Base-by-base conservation (phyloP, 805 yeast species). In the Teunomyces tritomae region DNA sequence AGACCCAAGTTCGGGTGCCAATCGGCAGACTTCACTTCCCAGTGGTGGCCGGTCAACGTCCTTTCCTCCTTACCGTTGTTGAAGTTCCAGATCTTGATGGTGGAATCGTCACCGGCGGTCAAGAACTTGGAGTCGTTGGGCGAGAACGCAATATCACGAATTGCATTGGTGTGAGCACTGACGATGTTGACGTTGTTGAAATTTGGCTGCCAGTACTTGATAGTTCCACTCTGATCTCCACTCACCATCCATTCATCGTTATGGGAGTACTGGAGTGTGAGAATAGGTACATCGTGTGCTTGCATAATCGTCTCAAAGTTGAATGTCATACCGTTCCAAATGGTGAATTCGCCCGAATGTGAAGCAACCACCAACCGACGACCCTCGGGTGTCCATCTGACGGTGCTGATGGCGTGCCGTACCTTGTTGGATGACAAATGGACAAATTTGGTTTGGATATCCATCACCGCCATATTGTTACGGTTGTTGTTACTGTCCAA, bases 341-440 rank as follows among this genome's bases (percentile, higher is more conserved):
- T 73, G 9, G 98, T 91, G 67, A 94, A 91, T 64, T 94, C 99
- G 36, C 99, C 99, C 48, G 89, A 82, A 68, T 87, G 89, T 27
- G 92, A 82, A 0, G 96, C 96, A 5, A 95, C 96, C 26, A 94
- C 74, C 44, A 94, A 72, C 56, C 99, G 73, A 56, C 97, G 76
- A 0, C 97, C 98, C 57, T 90, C 97, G 0, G 98, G 98, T 0
- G 99, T 94, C 96, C 97, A 92, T 63, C 80, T 82, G n/a, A 89
- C 84, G 1, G 91, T 84, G 57, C 89, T 87, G 45, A 91, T 89
- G 2, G 96, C 88, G 69, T 92, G 97, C 59, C 87, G 85, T 8
- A 90, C 89, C 67, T 94, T 94, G 70, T 92, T 94, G 14, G 94
- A 84, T 49, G 95, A 84, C 43, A 91, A 77, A 69, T 92, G 98